Base-by-base conservation (phyloP, 1,139 yeast species). In the Candida labiduridarum region DNA sequence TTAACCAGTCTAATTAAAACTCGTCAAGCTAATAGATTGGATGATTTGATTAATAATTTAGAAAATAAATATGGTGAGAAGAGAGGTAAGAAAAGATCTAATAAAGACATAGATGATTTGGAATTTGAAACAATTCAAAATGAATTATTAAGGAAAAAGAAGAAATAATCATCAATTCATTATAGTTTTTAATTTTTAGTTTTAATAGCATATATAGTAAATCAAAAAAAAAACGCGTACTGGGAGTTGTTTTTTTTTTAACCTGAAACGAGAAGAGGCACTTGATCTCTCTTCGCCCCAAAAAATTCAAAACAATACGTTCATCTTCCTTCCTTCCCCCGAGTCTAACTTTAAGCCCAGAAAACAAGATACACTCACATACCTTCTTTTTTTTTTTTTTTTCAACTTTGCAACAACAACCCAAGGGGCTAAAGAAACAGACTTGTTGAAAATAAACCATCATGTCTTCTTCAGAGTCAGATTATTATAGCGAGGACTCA, bases 11-110 rank as follows among this genome's bases (percentile, higher is more conserved):
- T 85, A 57, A 85, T 85, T 42, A 78, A 76, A 56, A 69, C 71
- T 41, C 69, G 76, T 52, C 79, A 65, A 58, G 59, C 65, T 12
- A 67, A 65, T 31, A 65, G 83, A 15, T 69, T 83, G 61, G 81
- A 80, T 50, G 71, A 67, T 49, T 66, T 84, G 55, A 79, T 85
- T 25, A 70, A 70, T 39, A 67, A 70, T 12, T 65, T 86, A 53
- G 87, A 85, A 58, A 69, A 73, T 22, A 85, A 86, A 64, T 85
- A 86, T 55, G 77, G 62, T 12, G 63, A 62, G 48, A 71, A 67
- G 52, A 68, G 64, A 53, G 77, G 72, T 11, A 68, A 69, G 56
- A 73, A 69, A 60, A 62, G 79, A 51, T 55, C 40, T 45, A 29
- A 45, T 16, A 60, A 56, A 34, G 72, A 67, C 19, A 60, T 78